Conservation (phyloP, 1,139 yeast species). For the Magnusiomyces fungicola region DNA sequence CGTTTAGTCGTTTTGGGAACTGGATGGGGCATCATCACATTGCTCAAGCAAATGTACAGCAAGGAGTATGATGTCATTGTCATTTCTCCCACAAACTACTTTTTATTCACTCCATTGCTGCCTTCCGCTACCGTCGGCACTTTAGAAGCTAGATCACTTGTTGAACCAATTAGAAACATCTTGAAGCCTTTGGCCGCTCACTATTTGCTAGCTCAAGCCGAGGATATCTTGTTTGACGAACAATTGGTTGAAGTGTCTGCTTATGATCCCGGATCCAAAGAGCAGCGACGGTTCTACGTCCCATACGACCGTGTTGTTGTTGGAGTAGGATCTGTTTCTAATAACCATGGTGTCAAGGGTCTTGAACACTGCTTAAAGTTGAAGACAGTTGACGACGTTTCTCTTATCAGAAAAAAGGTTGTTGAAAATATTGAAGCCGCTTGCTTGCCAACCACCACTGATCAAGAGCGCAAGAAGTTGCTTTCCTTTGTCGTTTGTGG, state of each 20-base stretch:
- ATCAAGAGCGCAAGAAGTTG: constrained; percentile 50
- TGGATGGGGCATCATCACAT: constrained; percentile 48
- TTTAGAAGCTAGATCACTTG: constrained; percentile 43
- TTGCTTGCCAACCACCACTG: constrained; percentile 51
- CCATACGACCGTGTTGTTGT: constrained; percentile 59
- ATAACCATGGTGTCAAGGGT: constrained; percentile 62
- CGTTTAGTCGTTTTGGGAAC: constrained; percentile 50
- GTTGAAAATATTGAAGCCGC: constrained; percentile 51
- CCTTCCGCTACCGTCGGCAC: constrained; percentile 60
- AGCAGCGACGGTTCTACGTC: constrained; percentile 40
- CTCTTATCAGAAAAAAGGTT: constrained; percentile 46
- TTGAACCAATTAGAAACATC: constrained; percentile 52
- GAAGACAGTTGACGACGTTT: constrained; percentile 62
- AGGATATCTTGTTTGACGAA: constrained; percentile 45
- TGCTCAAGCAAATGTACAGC: constrained; percentile 27
- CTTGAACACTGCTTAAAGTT: constrained; percentile 49
- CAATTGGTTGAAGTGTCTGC: constrained; percentile 48
- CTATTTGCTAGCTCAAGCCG: constrained; percentile 58
- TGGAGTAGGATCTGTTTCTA: constrained; percentile 58
- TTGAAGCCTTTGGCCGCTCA: constrained; percentile 45
- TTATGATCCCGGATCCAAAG: constrained; percentile 35
- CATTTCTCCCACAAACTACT: constrained; percentile 54
- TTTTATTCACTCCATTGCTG: constrained; percentile 51
- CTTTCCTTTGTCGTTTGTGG: constrained; percentile 61
- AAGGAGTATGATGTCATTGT: constrained; percentile 52